Evolutionary conservation across 192 early-diverging fungal genomes (phyloP).

Genomic region (Coemansia sp.): DNA sequence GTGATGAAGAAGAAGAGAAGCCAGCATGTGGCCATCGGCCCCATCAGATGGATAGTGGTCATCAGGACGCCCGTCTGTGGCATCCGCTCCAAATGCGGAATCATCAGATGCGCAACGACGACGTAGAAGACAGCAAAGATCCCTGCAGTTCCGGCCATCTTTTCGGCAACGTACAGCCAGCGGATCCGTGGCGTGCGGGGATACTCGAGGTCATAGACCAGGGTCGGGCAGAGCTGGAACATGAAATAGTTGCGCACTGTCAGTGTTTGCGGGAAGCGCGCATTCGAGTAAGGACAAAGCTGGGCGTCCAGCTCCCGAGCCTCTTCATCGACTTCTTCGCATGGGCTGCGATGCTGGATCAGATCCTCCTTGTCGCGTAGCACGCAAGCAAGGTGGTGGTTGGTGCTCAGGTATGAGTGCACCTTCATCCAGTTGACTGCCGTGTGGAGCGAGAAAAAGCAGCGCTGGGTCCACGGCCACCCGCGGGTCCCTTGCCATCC

Average conservation of each 20-base stretch:
- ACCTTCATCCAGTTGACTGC: conserved; percentile 96
- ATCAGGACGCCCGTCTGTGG: conserved; percentile 63
- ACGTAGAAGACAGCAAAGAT: conserved; percentile 81
- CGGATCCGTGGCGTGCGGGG: conserved; percentile 84
- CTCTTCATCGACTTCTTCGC: conserved; percentile 12
- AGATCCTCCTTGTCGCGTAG: conserved; percentile 21
- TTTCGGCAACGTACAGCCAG: conserved; percentile 84
- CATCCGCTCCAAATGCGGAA: conserved; percentile 72
- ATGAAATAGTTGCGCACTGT: conserved; percentile 81
- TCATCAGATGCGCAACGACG: conserved; percentile 83
- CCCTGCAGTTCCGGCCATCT: conserved; percentile 71
- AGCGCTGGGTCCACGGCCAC: conserved; percentile 90
- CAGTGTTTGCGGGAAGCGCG: conserved; percentile 75
- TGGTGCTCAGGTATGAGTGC: conserved; percentile 87
- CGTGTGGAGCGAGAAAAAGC: conserved; percentile 82
- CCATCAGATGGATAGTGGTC: conserved; percentile 64
- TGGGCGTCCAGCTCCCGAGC: conserved; percentile 56
- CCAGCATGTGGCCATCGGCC: conserved; percentile 91
- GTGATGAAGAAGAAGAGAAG: conserved; percentile 92
- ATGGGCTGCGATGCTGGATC: conserved; percentile 13
- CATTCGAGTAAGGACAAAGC: conserved; percentile 54
- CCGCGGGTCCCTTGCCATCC: conserved; percentile 62
- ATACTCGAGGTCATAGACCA: conserved; percentile 94
- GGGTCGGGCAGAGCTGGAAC: conserved; percentile 82
- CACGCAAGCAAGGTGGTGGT: conserved; percentile 64